Conservation (phyloP, 129 eudicot genomes). For the Ambrosia trifida region DNA sequence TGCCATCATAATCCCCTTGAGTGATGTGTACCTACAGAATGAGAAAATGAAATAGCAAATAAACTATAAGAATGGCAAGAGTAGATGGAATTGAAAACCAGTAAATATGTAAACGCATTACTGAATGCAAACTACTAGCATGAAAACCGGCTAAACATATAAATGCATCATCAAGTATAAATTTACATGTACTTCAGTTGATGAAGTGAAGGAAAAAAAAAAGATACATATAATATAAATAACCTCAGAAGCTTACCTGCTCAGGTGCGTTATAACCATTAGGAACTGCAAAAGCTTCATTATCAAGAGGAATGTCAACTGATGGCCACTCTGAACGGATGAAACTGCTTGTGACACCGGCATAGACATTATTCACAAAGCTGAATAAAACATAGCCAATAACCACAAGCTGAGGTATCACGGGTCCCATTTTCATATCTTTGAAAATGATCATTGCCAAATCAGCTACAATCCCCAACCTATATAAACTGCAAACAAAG, state of each 20-base stretch:
- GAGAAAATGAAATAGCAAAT: constrained; percentile 3
- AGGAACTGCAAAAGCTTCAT: constrained; percentile 76
- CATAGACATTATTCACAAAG: constrained; percentile 43
- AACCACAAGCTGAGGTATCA: constrained; percentile 44
- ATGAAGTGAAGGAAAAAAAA: neutral
- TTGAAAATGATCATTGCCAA: constrained; percentile 6
- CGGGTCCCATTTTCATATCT: constrained; percentile 37
- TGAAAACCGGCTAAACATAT: neutral
- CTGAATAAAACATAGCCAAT: constrained; percentile 41
- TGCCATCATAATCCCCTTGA: constrained; percentile 98
- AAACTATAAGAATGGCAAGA: neutral
- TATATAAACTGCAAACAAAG: constrained; percentile 20
- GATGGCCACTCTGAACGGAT: constrained; percentile 85
- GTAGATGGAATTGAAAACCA: neutral
- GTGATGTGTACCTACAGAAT: constrained; percentile 81
- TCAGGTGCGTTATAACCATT: constrained; percentile 86
- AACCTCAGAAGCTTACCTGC: constrained; percentile 50
- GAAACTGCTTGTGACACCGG: constrained; percentile 77
- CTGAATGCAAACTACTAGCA: neutral
- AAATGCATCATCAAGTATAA: neutral
- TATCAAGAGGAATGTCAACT: constrained; percentile 79
- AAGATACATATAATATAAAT: neutral
- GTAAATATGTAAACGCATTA: neutral
- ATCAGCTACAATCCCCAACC: constrained; percentile 26
- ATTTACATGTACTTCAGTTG: neutral